Conservation (phyloP, 2,329 filamentous ascomycete genomes). For the Diplodia corticola region DNA sequence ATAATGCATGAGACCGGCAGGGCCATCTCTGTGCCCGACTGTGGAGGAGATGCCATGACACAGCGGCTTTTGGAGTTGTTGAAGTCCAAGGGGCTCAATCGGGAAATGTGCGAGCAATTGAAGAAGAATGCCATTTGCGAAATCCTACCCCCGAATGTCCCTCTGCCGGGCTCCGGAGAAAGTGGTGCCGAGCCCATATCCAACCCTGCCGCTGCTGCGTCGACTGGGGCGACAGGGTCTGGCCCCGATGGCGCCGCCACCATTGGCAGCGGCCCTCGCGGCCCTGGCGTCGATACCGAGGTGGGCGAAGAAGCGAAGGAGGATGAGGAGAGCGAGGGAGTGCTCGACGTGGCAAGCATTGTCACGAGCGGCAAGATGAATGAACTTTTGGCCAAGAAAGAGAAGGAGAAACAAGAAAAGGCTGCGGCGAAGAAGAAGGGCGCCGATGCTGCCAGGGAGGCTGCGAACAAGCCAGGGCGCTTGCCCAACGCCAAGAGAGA, state of each 20-base stretch:
- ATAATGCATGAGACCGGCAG: conserved; percentile 68
- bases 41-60: conserved; percentile 88
- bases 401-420: conserved; percentile 74
- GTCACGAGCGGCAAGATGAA: conserved; percentile 78
- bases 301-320: conserved; percentile 53
- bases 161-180: conserved; percentile 53
- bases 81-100: conserved; percentile 54
- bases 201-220: conserved; percentile 59
- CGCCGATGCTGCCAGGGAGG: conserved; percentile 51
- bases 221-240: conserved; percentile 53
- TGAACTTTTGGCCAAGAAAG: conserved; percentile 80
- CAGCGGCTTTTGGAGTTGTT: conserved; percentile 69
- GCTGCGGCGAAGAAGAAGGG: conserved; percentile 59
- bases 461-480: conserved; percentile 60
- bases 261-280: conserved; percentile 50
- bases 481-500: conserved; percentile 72
- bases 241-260: conserved; percentile 45
- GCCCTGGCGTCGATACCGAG: conserved; percentile 57
- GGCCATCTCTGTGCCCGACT: conserved; percentile 62
- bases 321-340: conserved; percentile 66
- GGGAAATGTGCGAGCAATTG: conserved; percentile 65
- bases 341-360: conserved; percentile 81
- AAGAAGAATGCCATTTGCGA: conserved; percentile 65
- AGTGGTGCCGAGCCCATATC: conserved; percentile 32
- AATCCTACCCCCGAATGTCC: conserved; percentile 56